Evolutionary conservation across 768 basidiomycete genomes (phyloP).

Genomic region (Candolleomyces efflorescens): DNA sequence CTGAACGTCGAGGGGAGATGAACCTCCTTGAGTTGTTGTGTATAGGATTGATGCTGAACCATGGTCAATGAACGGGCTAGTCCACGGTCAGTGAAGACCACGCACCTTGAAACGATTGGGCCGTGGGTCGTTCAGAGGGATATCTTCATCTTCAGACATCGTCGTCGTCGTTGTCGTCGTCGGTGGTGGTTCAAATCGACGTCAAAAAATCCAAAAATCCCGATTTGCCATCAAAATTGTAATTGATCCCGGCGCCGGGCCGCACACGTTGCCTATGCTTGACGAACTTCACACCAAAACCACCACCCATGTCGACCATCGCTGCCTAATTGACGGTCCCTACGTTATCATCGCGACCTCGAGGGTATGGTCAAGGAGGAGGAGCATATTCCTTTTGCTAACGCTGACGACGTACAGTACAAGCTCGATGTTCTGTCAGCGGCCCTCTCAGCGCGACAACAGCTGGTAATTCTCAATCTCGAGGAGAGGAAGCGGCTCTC

Average conservation of each 20-base stretch:
- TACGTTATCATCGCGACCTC: too few relatives aligned
- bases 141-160: slow-evolving; percentile 20
- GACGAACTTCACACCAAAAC: too few relatives aligned
- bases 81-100: not conserved
- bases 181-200: not conserved
- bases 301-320: too few relatives aligned
- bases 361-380: too few relatives aligned
- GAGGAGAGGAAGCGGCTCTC: too few relatives aligned
- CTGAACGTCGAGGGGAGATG: slow-evolving; percentile 66
- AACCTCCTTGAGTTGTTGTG: slow-evolving; percentile 59
- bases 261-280: too few relatives aligned
- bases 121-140: slow-evolving; percentile 21
- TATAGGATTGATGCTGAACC: slow-evolving; percentile 71
- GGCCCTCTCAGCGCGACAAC: too few relatives aligned
- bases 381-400: too few relatives aligned
- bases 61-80: not conserved
- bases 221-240: not conserved
- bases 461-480: too few relatives aligned
- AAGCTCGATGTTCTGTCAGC: too few relatives aligned
- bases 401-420: too few relatives aligned
- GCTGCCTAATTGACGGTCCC: too few relatives aligned
- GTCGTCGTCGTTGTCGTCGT: not conserved
- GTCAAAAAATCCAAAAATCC: not conserved
- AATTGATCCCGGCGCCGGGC: not conserved
- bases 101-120: slow-evolving; percentile 49